These are phyloP conservation scores for Aspergillus piperis DNA, from an alignment of 2,329 filamentous ascomycete genomes.

Conservation along the genomic window DNA sequence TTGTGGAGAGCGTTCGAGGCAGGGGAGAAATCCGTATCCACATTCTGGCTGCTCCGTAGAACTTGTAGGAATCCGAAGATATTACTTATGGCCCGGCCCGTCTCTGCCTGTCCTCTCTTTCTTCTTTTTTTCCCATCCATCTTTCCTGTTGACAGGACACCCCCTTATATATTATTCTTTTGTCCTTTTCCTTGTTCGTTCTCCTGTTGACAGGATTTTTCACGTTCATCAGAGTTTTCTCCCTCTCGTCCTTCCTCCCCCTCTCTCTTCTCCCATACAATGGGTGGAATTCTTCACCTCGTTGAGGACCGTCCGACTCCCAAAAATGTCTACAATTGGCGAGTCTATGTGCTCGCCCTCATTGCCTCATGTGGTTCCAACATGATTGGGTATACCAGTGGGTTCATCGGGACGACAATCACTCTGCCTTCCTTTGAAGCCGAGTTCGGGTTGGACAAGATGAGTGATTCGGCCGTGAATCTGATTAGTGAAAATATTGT, in stretches of 20 bases:
- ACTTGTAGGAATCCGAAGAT: conserved; percentile 1
- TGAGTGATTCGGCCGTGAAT: conserved; percentile 52
- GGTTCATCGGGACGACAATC: conserved; percentile 77
- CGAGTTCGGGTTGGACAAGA: conserved; percentile 65
- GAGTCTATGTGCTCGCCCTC: conserved; percentile 56
- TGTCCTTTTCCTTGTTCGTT: conserved; percentile 2
- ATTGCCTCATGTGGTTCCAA: conserved; percentile 60
- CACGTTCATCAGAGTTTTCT: conserved; percentile 1
- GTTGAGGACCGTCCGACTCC: conserved; percentile 55
- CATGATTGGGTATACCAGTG: conserved; percentile 66
- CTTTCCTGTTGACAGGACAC: conserved; percentile 16
- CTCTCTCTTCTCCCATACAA: conserved; percentile 17
- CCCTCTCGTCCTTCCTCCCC: conserved; percentile 5
- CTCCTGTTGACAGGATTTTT: not conserved
- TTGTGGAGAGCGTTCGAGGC: conserved; percentile 31
- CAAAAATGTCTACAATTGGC: conserved; percentile 61
- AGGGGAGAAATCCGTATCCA: conserved; percentile 21
- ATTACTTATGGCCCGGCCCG: conserved; percentile 9
- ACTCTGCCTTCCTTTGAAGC: conserved; percentile 66
- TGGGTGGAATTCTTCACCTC: conserved; percentile 37
- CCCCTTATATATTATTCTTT: conserved; percentile 16
- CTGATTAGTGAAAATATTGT: conserved; percentile 72
- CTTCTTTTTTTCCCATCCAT: conserved; percentile 2
- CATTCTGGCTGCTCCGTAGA: conserved; percentile 9
- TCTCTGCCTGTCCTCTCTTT: conserved; percentile 7